Evolutionary conservation across 352 stramenopile genomes (phyloP), one percentile per base, ranked within the genome.

Genomic region (Globisporangium megalacanthum): DNA sequence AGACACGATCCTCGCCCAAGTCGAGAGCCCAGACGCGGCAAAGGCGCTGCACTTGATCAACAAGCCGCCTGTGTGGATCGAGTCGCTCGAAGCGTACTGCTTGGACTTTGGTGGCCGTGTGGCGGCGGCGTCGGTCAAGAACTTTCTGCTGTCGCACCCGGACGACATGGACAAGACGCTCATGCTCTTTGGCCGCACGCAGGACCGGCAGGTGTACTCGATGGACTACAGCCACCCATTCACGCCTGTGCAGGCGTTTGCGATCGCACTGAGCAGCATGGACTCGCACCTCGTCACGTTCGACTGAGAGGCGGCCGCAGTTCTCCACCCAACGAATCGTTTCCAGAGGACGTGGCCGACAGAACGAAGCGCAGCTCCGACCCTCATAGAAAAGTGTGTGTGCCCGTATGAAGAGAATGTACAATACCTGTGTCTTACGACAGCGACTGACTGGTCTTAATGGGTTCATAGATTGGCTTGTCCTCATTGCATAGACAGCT

Each of bases 161-260:
- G 71, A 92, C 56, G 83, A 92, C 62, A 91, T 90, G 77, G 83
- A 91, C 71, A 89, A 90, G 67, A 92, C 83, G 45, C 72, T 92
- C 15, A 91, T 92, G 77, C 79, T 95, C 4, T 93, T 94, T 48
- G 84, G 86, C 14, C 82, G 86, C 54, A 95, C 86, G 54, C 72
- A 89, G 60, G 86, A 92, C 67, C 77, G 81, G 1, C 80, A 95
- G 56, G 83, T 95, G 45, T 95, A 94, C 73, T 92, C 84, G 51
- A 89, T 95, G 75, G 86, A 95, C 71, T 94, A 92, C 61, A 71
- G 69, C 19, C 79, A 90, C 57, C 86, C 86, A 58, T 88, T 95
- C 64, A 88, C 86, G 31, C 84, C 86, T 0, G 75, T 92, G 52
- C 83, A 94, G 62, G 86, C 86, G 20, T 94, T 95, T 54, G 84